Evolutionary conservation across 148 eudicot species (phyloP).

Genomic region (Agrostemma githago): DNA sequence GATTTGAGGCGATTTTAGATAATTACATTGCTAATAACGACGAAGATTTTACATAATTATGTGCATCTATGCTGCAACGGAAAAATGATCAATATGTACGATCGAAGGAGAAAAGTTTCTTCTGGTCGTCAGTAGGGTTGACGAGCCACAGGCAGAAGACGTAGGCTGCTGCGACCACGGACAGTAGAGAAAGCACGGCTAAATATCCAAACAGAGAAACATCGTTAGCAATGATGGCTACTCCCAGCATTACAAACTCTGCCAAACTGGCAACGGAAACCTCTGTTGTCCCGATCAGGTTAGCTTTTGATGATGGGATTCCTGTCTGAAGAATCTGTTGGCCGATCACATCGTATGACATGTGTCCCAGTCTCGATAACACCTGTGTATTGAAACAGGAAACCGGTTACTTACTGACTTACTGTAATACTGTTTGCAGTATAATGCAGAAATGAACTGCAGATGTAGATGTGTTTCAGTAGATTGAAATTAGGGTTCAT

Average conservation of each 20-base stretch:
- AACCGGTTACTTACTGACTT: not conserved
- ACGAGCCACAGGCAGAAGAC: constrained; percentile 78
- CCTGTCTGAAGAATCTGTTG: constrained; percentile 96
- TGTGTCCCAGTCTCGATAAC: constrained; percentile 84
- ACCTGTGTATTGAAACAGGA: constrained; percentile 36
- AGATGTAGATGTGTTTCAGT: not conserved
- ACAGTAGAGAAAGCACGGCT: constrained; percentile 66
- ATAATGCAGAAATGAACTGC: constrained; percentile 17
- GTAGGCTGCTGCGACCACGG: constrained; percentile 78
- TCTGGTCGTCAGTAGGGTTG: constrained; percentile 73
- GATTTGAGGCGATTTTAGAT: too few species aligned
- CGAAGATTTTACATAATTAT: not conserved
- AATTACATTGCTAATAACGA: constrained; percentile 13
- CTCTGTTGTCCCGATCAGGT: constrained; percentile 87
- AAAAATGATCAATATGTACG: constrained; percentile 24
- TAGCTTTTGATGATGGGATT: constrained; percentile 88
- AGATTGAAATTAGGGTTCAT: not conserved
- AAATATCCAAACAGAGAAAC: constrained; percentile 77
- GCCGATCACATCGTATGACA: constrained; percentile 91
- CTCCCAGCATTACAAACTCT: constrained; percentile 79
- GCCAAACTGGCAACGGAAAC: constrained; percentile 88
- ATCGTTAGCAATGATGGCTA: constrained; percentile 84
- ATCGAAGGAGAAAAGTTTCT: constrained; percentile 58
- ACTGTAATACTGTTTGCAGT: constrained; percentile 37
- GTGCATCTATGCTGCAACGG: not conserved